phyloP scores from a whole-genome alignment of 2,329 filamentous ascomycete species.

The Fusarium piperis region DNA sequence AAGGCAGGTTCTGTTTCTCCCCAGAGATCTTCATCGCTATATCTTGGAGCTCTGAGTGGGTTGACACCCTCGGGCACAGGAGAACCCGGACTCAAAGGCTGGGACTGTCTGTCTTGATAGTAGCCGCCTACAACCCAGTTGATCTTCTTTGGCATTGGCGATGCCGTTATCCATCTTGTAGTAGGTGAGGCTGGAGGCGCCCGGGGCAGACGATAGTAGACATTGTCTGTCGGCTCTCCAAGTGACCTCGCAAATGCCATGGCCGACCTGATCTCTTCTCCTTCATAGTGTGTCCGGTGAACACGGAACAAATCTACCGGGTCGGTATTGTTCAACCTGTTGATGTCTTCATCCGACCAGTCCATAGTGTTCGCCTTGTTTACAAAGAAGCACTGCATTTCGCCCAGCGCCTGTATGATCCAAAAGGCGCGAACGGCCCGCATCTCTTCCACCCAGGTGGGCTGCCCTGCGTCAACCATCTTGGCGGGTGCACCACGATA shows the following conservation, averaged over 20 bases:
- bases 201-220: background rate
- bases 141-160: background rate
- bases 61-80: background rate
- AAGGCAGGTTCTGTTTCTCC: background rate
- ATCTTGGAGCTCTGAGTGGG: background rate
- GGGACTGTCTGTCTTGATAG: background rate
- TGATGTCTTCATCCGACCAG: background rate
- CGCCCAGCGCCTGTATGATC: slow-evolving; percentile 25
- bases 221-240: background rate
- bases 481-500: slow-evolving; percentile 2
- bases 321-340: background rate
- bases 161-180: background rate
- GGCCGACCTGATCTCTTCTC: background rate
- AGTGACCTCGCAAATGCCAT: background rate
- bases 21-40: background rate
- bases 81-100: background rate
- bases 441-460: slow-evolving; percentile 38
- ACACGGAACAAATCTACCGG: background rate
- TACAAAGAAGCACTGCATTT: slow-evolving; percentile 3
- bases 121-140: background rate
- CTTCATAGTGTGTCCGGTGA: background rate
- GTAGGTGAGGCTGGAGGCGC: background rate
- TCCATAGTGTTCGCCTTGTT: background rate
- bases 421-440: slow-evolving; percentile 33
- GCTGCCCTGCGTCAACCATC: slow-evolving; percentile 16